Base-by-base conservation (phyloP, 2,329 filamentous ascomycete genomes). In the Mollisia scopiformis region DNA sequence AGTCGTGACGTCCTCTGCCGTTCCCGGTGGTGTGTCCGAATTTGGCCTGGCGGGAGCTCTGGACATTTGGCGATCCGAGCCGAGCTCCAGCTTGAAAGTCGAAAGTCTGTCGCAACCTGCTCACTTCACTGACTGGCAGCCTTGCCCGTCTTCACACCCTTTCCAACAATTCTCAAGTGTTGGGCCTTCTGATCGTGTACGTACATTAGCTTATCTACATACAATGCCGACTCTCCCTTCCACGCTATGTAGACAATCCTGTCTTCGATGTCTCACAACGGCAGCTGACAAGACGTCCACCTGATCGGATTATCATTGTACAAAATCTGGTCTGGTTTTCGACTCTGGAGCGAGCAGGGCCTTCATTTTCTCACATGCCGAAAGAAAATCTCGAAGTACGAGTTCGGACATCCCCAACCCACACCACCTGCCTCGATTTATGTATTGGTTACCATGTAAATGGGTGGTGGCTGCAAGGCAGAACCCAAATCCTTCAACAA, bases 1-100 rank as follows among this genome's bases (percentile, higher is more conserved):
- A 31, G 50, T 63, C 54, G 59, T 68, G 64, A 67, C 65, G 63
- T 64, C 49, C 46, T 11, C 54, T n/a, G n/a, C n/a, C n/a, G 53
- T 49, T 21, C 16, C 33, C 55, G 19, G 30, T 33, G 58, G 51
- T 27, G 58, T 54, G 52, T 27, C 30, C 30, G 16, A 27, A 31
- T 27, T n/a, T 35, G 5, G 30, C 28, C n/a, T 37, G 47, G 43
- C n/a, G 39, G 57, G 58, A 57, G 58, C 58, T 61, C n/a, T 3
- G 52, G 21, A 19, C 25, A 25, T n/a, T 13, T 4, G 11, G 14
- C 31, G 19, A 16, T 33, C 39, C 13, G 5, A 10, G 35, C 16
- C 7, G 28, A 33, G 2, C 10, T 37, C 19, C 41, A 35, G 19
- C 8, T 16, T 16, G 23, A n/a, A n/a, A n/a, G n/a, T n/a, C n/a